These are phyloP conservation scores for Apiospora phragmitis DNA, from an alignment of 2,329 filamentous ascomycete genomes.

Conservation along the genomic window DNA sequence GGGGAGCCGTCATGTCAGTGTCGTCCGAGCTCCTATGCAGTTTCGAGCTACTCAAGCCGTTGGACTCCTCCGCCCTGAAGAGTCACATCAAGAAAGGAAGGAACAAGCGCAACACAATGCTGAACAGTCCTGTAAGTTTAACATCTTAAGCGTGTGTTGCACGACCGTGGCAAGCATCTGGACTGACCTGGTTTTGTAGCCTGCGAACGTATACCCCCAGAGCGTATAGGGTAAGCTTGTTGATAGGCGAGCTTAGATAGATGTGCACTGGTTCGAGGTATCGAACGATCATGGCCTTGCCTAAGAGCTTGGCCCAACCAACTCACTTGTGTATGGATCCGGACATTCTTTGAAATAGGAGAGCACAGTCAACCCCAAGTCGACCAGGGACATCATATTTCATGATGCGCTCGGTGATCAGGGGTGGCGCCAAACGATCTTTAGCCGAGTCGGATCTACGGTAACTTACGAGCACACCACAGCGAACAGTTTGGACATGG, in stretches of 20 bases:
- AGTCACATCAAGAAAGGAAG: slow-evolving; percentile 98
- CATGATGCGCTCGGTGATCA: neutral
- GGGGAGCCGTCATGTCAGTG: slow-evolving; percentile 98
- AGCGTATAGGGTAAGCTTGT: slow-evolving; percentile 44
- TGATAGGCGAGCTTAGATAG: slow-evolving; percentile 12
- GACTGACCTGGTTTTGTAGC: slow-evolving; percentile 36
- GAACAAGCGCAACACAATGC: slow-evolving; percentile 90
- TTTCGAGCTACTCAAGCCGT: slow-evolving; percentile 93
- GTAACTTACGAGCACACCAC: neutral
- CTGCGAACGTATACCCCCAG: slow-evolving; percentile 56
- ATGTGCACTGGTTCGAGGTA: neutral
- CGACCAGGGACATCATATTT: neutral
- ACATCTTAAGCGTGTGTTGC: neutral
- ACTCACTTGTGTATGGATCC: neutral
- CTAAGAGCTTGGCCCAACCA: neutral
- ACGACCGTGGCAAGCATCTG: slow-evolving; percentile 6
- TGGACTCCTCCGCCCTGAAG: slow-evolving; percentile 95
- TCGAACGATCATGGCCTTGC: neutral
- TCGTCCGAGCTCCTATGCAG: slow-evolving; percentile 91
- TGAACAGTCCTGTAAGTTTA: slow-evolving; percentile 87
- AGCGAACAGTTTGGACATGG: slow-evolving; percentile 3
- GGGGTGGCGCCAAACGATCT: slow-evolving; percentile 3
- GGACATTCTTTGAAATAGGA: slow-evolving; percentile 9
- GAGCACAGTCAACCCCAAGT: slow-evolving; percentile 1
- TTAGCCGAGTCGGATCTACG: slow-evolving; percentile 6